Evolutionary conservation across 1,139 yeast species (phyloP), one percentile per base, ranked within the genome.

Genomic region (Geotrichum histeridarum): DNA sequence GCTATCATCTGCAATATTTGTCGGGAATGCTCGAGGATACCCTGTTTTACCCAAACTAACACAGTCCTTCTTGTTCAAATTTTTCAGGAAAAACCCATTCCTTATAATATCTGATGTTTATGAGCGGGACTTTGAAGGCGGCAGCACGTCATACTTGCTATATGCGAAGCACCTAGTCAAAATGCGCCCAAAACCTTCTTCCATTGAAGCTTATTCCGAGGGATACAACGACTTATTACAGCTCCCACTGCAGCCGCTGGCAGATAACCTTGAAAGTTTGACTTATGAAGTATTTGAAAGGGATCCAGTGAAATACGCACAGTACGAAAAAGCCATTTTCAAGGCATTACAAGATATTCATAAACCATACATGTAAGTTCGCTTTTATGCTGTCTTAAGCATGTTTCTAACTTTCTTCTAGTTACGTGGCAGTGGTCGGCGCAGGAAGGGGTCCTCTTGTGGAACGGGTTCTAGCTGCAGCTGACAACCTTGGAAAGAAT

Each of bases 371-470:
- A 57, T 63, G 57, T 39, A 31, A 38, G 51, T 48, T 27, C 9
- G 12, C 17, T 14, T 36, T 12, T 11, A 22, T 22, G 4, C 3
- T 22, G 39, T 31, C 12, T 32, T 56, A 35, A 50, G 54, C 56
- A 8, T 33, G 32, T 45, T 33, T 35, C 61, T 46, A 9, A 55
- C 18, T 38, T 51, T 57, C 57, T 63, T 7, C 12, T 48, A 48
- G 51, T 12, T 36, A 50, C 33, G 70, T 88, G 4, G 76, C 88
- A 7, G 77, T 90, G 1, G 83, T 85, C 3, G 97, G 97, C 0
- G 95, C 96, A 0, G 97, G 97, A 0, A 71, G 88, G 52, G 97
- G 97, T 0, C 90, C 93, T 0, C 69, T 89, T 39, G 82, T 88
- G 1, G 83, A 83, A 49, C 69, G 76, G 22, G 72, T 79, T 0